phyloP scores from a whole-genome alignment of 495 filamentous ascomycete species.

The Aspergillus avenaceus region DNA sequence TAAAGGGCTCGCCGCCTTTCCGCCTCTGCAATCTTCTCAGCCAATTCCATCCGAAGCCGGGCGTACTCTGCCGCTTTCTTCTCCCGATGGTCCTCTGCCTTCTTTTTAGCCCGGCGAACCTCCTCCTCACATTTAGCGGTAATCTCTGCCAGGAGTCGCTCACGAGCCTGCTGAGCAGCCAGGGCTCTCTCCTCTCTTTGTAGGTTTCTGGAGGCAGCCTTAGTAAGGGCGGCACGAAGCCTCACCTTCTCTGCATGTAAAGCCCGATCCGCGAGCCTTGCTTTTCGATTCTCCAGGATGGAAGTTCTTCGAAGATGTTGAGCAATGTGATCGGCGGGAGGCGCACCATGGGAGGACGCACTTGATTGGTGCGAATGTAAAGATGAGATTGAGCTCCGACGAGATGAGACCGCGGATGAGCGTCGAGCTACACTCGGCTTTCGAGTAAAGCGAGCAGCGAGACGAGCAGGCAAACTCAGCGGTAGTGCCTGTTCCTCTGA shows the following conservation, averaged over 20 bases:
- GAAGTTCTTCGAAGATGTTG: slow-evolving; percentile 88
- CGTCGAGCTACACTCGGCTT: slow-evolving; percentile 67
- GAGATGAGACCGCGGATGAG: slow-evolving; percentile 80
- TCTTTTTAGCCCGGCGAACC: slow-evolving; percentile 86
- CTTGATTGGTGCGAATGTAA: slow-evolving; percentile 69
- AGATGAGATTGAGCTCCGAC: slow-evolving; percentile 86
- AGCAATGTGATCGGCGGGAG: slow-evolving; percentile 77
- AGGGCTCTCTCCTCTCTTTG: slow-evolving; percentile 75
- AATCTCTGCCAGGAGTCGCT: slow-evolving; percentile 89
- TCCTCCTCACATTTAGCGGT: slow-evolving; percentile 93
- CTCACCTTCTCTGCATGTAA: slow-evolving; percentile 97
- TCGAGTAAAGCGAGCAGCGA: slow-evolving; percentile 81
- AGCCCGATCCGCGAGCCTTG: slow-evolving; percentile 85
- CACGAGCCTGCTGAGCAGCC: slow-evolving; percentile 85
- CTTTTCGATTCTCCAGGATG: slow-evolving; percentile 90
- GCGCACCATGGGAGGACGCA: slow-evolving; percentile 57
- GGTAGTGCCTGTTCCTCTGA: slow-evolving; percentile 39
- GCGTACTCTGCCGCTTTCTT: slow-evolving; percentile 81
- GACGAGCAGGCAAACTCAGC: slow-evolving; percentile 69
- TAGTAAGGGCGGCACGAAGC: slow-evolving; percentile 77
- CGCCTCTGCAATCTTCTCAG: slow-evolving; percentile 83
- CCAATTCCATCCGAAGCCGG: slow-evolving; percentile 72
- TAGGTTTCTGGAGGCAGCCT: slow-evolving; percentile 63
- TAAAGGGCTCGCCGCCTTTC: slow-evolving; percentile 62
- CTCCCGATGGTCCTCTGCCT: slow-evolving; percentile 89